Percentiles rank a stretch among this genome's conserved stretches.
Evolutionary conservation across 169 alveolate species (phyloP).

Genomic region (Cardiosporidium cionae): DNA sequence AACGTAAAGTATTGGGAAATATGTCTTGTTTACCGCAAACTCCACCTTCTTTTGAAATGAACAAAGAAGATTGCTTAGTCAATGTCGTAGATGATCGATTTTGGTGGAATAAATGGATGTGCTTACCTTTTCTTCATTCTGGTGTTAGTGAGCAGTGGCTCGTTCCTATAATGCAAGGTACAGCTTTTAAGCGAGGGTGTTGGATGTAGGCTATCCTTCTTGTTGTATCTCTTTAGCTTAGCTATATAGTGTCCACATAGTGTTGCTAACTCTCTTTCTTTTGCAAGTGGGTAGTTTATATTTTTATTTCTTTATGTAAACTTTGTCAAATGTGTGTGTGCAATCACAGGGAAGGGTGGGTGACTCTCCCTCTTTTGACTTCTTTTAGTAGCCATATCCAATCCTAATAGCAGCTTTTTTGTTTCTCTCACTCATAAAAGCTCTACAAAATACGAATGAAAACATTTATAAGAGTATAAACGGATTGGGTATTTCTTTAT

Average conservation of each 20-base stretch:
- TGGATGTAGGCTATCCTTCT: background rate
- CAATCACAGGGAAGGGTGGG: background rate
- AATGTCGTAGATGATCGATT: slow-evolving; percentile 13
- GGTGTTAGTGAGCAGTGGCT: slow-evolving; percentile 12
- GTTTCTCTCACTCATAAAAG: background rate
- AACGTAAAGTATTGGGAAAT: no score
- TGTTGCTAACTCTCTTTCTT: background rate
- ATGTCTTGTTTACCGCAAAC: no score
- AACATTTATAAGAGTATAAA: background rate
- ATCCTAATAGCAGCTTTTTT: no score
- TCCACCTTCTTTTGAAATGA: no score
- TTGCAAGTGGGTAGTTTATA: background rate
- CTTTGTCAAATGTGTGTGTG: background rate
- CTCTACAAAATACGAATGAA: background rate
- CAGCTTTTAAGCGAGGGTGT: background rate
- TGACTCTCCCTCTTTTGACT: background rate
- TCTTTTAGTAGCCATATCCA: background rate
- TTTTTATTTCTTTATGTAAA: background rate
- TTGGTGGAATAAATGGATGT: slow-evolving; percentile 12
- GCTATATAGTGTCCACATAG: background rate
- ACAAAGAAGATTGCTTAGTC: background rate
- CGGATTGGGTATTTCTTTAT: background rate
- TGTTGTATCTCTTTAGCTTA: background rate
- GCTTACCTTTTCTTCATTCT: background rate
- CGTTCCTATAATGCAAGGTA: slow-evolving; percentile 24